Evolutionary conservation across 768 basidiomycete species (phyloP).

Genomic region (Tremella mesenterica): DNA sequence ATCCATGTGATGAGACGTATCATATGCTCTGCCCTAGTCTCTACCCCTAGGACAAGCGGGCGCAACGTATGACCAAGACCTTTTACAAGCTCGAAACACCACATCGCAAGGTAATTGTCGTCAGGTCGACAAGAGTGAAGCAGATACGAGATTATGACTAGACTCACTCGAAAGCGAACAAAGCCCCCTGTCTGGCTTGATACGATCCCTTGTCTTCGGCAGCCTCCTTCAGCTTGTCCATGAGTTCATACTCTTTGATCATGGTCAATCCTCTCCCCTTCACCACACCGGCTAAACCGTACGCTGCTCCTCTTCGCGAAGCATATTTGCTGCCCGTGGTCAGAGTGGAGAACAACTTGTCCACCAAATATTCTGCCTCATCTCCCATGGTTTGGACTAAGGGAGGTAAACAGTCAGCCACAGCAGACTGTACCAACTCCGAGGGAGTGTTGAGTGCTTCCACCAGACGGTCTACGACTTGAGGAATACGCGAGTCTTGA

Average conservation of each 20-base stretch:
- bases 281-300: constrained; percentile 85
- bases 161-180: constrained; percentile 77
- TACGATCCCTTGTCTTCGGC: constrained; percentile 81
- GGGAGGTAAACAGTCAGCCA: constrained; percentile 88
- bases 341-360: constrained; percentile 66
- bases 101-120: too few relatives aligned
- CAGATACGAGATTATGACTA: too few relatives aligned
- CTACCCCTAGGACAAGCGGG: too few relatives aligned
- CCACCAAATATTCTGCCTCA: constrained; percentile 59
- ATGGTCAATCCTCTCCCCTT: constrained; percentile 80
- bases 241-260: constrained; percentile 74
- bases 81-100: too few relatives aligned
- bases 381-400: constrained; percentile 64
- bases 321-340: constrained; percentile 78
- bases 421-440: constrained; percentile 92
- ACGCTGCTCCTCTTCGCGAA: constrained; percentile 89
- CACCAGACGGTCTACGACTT: constrained; percentile 73
- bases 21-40: too few relatives aligned
- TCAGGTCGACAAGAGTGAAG: not conserved
- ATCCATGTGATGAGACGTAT: too few relatives aligned
- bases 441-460: constrained; percentile 87
- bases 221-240: constrained; percentile 62
- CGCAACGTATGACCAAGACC: too few relatives aligned
- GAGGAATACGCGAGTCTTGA: constrained; percentile 65
- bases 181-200: constrained; percentile 80